phyloP scores from a whole-genome alignment of 2,329 filamentous ascomycete species.

The Venturiaceae sp. region DNA sequence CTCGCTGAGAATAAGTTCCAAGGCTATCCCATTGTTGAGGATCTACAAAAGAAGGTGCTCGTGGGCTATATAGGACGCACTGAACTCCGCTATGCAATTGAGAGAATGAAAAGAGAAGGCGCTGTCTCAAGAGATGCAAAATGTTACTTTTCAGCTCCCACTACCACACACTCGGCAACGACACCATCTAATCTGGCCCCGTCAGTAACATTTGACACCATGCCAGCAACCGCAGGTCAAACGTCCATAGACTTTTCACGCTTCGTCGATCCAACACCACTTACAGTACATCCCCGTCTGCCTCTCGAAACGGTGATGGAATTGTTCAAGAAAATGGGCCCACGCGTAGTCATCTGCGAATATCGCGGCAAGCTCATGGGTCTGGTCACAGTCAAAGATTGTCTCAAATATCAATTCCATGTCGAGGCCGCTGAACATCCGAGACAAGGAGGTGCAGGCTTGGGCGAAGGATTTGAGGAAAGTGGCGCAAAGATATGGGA shows the following conservation, averaged over 20 bases:
- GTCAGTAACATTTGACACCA: slow-evolving; percentile 47
- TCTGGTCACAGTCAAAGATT: slow-evolving; percentile 93
- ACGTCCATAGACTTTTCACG: slow-evolving; percentile 68
- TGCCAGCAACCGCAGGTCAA: slow-evolving; percentile 45
- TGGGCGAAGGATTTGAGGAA: slow-evolving; percentile 40
- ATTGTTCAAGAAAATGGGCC: slow-evolving; percentile 95
- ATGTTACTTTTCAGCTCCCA: slow-evolving; percentile 57
- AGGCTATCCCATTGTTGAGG: slow-evolving; percentile 85
- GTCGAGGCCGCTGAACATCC: slow-evolving; percentile 77
- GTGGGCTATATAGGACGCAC: slow-evolving; percentile 89
- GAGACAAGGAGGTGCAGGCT: slow-evolving; percentile 47
- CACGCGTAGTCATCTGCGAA: slow-evolving; percentile 85
- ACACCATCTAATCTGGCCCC: slow-evolving; percentile 16
- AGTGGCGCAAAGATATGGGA: slow-evolving; percentile 43
- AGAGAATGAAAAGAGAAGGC: slow-evolving; percentile 62
- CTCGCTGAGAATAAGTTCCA: slow-evolving; percentile 74
- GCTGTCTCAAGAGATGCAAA: slow-evolving; percentile 56
- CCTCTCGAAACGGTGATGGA: slow-evolving; percentile 97
- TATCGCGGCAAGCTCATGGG: slow-evolving; percentile 76
- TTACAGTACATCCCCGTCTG: slow-evolving; percentile 83
- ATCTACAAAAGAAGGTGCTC: slow-evolving; percentile 58
- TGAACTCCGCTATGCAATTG: slow-evolving; percentile 83
- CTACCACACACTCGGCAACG: neutral
- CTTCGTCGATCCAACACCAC: slow-evolving; percentile 81
- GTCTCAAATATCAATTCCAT: slow-evolving; percentile 94